phyloP scores from a whole-genome alignment of 768 basidiomycete species.

The Amanita brunnescens region DNA sequence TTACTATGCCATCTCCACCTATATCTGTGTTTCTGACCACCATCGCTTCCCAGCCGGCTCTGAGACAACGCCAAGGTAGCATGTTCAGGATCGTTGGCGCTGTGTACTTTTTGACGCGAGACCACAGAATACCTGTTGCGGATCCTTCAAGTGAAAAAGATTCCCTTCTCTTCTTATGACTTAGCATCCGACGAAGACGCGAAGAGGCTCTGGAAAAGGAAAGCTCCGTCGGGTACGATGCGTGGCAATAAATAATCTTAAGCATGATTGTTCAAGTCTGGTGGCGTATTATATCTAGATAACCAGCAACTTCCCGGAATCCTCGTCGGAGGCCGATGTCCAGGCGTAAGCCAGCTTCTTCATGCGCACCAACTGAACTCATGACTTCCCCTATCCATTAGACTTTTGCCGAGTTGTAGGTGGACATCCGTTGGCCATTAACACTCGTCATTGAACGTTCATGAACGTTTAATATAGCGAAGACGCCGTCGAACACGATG shows the following conservation, averaged over 20 bases:
- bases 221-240: conserved; percentile 54
- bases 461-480: conserved; percentile 37
- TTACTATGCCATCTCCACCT: conserved; percentile 67
- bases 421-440: conserved; percentile 4
- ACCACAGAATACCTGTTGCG: conserved; percentile 68
- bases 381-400: conserved; percentile 19
- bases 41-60: conserved; percentile 69
- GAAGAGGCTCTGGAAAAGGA: conserved; percentile 74
- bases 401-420: conserved; percentile 73
- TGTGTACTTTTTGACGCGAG: conserved; percentile 2
- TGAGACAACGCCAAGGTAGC: conserved; percentile 73
- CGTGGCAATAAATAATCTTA: background rate
- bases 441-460: conserved; percentile 5
- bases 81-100: too few relatives aligned
- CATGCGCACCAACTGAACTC: background rate
- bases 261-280: conserved; percentile 2
- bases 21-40: conserved; percentile 83
- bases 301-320: conserved; percentile 83
- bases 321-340: conserved; percentile 66
- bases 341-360: conserved; percentile 48
- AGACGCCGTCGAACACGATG: conserved; percentile 74
- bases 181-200: conserved; percentile 79
- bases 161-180: conserved; percentile 74
- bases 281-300: conserved; percentile 30
- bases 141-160: conserved; percentile 80